Conservation (phyloP, 768 basidiomycete genomes). For the Boletales sp. region DNA sequence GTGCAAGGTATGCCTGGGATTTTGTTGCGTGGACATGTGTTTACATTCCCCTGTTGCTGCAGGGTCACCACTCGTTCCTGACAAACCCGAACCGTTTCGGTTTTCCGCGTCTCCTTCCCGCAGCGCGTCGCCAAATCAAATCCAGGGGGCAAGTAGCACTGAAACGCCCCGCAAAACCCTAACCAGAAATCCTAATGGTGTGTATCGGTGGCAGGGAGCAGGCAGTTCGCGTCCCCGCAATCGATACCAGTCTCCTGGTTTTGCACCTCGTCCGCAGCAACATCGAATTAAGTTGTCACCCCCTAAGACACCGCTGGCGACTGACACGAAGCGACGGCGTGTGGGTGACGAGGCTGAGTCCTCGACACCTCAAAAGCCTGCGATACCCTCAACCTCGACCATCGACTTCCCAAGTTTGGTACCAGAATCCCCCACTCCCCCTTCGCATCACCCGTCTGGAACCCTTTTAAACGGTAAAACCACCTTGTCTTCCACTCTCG, state of each 20-base stretch:
- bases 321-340: constrained; percentile 61
- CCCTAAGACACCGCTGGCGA: constrained; percentile 34
- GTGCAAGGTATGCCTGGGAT: constrained; percentile 38
- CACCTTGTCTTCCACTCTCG: constrained; percentile 22
- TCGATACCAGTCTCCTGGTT: constrained; percentile 71
- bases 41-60: constrained; percentile 14
- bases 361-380: constrained; percentile 33
- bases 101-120: constrained; percentile 47
- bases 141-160: constrained; percentile 7
- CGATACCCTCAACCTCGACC: constrained; percentile 26
- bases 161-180: constrained; percentile 52
- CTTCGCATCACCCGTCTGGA: constrained; percentile 30
- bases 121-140: constrained; percentile 22
- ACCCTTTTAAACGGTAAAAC: constrained; percentile 25
- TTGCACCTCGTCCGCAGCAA: constrained; percentile 51
- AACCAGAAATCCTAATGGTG: constrained; percentile 69
- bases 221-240: constrained; percentile 69
- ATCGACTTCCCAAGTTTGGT: constrained; percentile 19
- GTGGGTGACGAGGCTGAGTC: constrained; percentile 45
- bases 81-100: constrained; percentile 55
- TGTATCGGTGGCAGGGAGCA: constrained; percentile 70
- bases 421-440: constrained; percentile 33
- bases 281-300: constrained; percentile 43
- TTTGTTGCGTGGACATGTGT: constrained; percentile 9
- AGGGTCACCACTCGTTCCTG: constrained; percentile 26